Base-by-base conservation (phyloP, 164 flowering plant genomes). In the Saururus chinensis region DNA sequence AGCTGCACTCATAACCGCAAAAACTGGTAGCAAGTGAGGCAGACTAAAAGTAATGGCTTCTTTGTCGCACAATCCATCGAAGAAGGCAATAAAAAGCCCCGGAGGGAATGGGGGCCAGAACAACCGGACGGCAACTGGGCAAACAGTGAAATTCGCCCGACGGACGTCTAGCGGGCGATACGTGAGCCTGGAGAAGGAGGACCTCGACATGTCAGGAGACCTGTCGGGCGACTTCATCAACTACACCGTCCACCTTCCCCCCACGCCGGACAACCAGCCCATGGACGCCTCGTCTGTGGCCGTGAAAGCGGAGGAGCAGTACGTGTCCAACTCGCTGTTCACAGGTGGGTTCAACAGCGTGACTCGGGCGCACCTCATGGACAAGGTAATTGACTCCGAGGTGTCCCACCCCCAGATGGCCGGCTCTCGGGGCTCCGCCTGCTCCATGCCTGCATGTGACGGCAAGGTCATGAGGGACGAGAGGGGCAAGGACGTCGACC, bases 261-360 rank as follows among this genome's bases (percentile, higher is more conserved):
- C 84, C 0, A 84, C 92, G 9, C 92, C 92, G 0, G 92, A 86
- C 63, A 84, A 86, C 57, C 89, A 86, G 59, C 92, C 92, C 0
- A 83, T 80, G 92, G 86, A 81, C 21, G 63, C 52, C 16, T 54
- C 78, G 0, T 75, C 84, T 9, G 83, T 83, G n/a, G 87, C 86
- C 0, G 74, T 69, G 41, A 86, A 84, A 70, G 87, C 84, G 11
- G 91, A 81, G 52, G 88, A 86, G 64, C 92, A 86, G 59, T 86
- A 86, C 48, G 89, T 84, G 0, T 71, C 89, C 3, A 86, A 81
- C 71, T 84, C 88, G 20, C 70, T 86, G 1, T 84, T 84, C 68
- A 86, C 87, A 0, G 86, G 88, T 0, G 91, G 91, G 19, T 85
- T 85, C 73, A 85, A 85, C 60, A 83, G 86, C 52, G 85, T 82